Evolutionary conservation across 441 rosid species (phyloP).

Genomic region (Monsonia emarginata): DNA sequence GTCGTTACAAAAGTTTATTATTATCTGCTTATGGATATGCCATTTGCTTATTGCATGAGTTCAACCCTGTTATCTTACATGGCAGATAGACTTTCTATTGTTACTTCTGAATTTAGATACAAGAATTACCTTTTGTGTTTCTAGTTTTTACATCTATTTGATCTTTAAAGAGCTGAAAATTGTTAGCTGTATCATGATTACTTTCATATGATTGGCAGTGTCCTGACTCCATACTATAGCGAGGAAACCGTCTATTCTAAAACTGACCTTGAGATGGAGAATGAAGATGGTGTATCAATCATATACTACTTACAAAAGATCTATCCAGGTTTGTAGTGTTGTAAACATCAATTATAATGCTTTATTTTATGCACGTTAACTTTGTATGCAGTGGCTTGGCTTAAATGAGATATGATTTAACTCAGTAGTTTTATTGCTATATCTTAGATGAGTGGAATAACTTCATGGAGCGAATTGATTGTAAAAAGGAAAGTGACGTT

Average conservation of each 20-base stretch:
- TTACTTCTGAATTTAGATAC: neutral
- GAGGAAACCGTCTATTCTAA: constrained; percentile 93
- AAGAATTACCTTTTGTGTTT: neutral
- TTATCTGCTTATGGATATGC: too few species aligned
- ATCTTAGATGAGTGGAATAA: constrained; percentile 97
- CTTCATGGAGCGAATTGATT: constrained; percentile 77
- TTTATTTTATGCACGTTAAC: too few species aligned
- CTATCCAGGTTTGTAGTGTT: constrained; percentile 54
- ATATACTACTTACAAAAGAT: constrained; percentile 91
- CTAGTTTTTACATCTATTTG: too few species aligned
- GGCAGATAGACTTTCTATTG: too few species aligned
- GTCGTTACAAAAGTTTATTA: too few species aligned
- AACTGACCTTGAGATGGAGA: constrained; percentile 86
- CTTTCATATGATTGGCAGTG: constrained; percentile 44
- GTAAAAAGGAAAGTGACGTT: constrained; percentile 58
- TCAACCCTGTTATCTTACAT: too few species aligned
- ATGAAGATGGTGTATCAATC: constrained; percentile 93
- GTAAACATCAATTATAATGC: too few species aligned
- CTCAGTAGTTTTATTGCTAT: too few species aligned
- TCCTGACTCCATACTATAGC: constrained; percentile 91
- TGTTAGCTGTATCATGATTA: constrained; percentile 7
- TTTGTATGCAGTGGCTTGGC: too few species aligned
- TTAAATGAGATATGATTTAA: too few species aligned
- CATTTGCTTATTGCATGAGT: too few species aligned
- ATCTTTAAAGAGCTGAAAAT: constrained; percentile 11